Base-by-base conservation (phyloP, 805 yeast species). In the Cyberlindnera euphorbiiphila region DNA sequence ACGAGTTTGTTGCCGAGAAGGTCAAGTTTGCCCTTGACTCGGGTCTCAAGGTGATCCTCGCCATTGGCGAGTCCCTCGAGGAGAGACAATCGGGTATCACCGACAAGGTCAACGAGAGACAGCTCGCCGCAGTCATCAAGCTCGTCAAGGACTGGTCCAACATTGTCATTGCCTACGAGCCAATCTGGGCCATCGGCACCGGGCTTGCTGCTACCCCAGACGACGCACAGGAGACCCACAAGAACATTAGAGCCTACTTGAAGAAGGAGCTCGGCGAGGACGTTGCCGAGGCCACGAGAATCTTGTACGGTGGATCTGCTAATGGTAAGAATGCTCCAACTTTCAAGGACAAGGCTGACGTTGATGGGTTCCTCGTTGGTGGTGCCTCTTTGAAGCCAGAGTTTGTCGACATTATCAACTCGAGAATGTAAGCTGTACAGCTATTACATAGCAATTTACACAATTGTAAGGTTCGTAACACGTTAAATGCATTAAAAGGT, bases 131-230 rank as follows among this genome's bases (percentile, higher is more conserved):
- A 46, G 97, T 84, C 46, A 69, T 84, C 59, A 83, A 78, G 62
- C 72, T 81, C 45, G 81, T 87, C 47, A 59, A 64, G 58, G 97
- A 89, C 80, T 91, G 98, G 98, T 58, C 83, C 49, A 75, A 85
- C 66, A 74, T 93, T 53, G 98, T 93, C 51, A 71, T 93, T 65
- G 98, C 98, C 60, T 93, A 93, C 73, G 98, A 93, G 74, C 98
- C 98, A 57, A 96, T 93, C 54, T 93, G 98, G 98, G 98, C 98
- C 57, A 93, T 93, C 58, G 98, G 98, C 66, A 89, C 98, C 56
- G 98, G 98, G 62, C 79, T 93, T 62, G 96, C 98, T 58, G 98
- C 98, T 46, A 93, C 98, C 56, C 88, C 98, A 54, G 85, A 84
- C 53, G 98, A 93, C 64, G 98, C 98, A 54, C 96, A 93, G 74